A percentile compares a stretch with the other conserved stretches of the same genome.
phyloP scores from a whole-genome alignment of 495 filamentous ascomycete species.

The Rhizodiscina lignyota region DNA sequence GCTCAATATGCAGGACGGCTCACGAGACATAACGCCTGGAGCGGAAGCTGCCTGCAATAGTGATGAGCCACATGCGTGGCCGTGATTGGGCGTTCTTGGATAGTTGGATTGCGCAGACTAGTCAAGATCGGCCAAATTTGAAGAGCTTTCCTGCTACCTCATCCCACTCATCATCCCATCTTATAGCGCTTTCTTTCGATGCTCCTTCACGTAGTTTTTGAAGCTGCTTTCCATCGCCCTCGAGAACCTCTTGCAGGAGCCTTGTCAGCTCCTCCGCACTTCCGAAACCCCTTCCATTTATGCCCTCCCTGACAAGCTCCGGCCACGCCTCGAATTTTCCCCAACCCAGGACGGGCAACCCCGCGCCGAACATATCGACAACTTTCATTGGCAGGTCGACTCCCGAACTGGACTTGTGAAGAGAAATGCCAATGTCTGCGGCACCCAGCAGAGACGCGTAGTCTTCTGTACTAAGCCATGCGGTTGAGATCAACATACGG shows the following conservation, averaged over 20 bases:
- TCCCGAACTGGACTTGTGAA: slow-evolving; percentile 85
- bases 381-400: slow-evolving; percentile 99
- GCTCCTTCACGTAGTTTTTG: slow-evolving; percentile 53
- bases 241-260: slow-evolving; percentile 46
- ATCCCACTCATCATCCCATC: slow-evolving; percentile 97
- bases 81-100: too few species aligned
- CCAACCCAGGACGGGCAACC: slow-evolving; percentile 81
- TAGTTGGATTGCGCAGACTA: too few species aligned
- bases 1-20: too few species aligned
- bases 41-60: too few species aligned
- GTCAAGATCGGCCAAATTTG: too few species aligned
- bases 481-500: slow-evolving; percentile 55
- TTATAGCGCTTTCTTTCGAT: slow-evolving; percentile 41
- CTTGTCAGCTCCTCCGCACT: slow-evolving; percentile 38
- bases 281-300: slow-evolving; percentile 69
- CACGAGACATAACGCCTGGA: too few species aligned
- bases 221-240: slow-evolving; percentile 33
- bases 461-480: slow-evolving; percentile 67
- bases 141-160: slow-evolving; percentile 55
- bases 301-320: slow-evolving; percentile 71
- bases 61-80: too few species aligned
- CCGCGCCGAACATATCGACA: slow-evolving; percentile 94
- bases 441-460: slow-evolving; percentile 78
- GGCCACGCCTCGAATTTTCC: slow-evolving; percentile 66
- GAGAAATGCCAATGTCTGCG: slow-evolving; percentile 76